phyloP scores from a whole-genome alignment of 257 asterid genomes.

The Solanum pinnatisectum region DNA sequence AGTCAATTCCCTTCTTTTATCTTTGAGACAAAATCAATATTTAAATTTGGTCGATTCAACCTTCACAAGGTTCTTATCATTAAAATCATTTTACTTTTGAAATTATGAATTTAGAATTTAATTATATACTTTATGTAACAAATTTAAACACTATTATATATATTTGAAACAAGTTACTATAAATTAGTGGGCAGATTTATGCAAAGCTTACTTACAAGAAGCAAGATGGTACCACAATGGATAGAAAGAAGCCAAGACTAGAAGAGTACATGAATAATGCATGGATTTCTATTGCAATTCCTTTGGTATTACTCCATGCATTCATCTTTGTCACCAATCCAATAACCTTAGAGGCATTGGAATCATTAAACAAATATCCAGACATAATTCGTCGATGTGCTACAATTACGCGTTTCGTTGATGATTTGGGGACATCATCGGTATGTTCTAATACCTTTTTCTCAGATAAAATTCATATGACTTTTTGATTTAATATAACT shows the following conservation, averaged over 20 bases:
- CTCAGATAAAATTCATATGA: too few relatives aligned
- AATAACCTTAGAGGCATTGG: slow-evolving; percentile 11
- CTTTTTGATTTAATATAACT: too few relatives aligned
- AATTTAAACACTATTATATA: too few relatives aligned
- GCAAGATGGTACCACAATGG: slow-evolving; percentile 27
- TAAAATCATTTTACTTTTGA: too few relatives aligned
- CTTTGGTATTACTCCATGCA: slow-evolving; percentile 3
- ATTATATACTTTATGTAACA: background rate
- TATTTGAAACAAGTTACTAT: background rate
- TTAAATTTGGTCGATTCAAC: background rate
- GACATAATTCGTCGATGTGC: slow-evolving; percentile 15
- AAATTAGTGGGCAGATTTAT: slow-evolving; percentile 13
- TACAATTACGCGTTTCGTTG: slow-evolving; percentile 18
- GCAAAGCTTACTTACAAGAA: slow-evolving; percentile 15
- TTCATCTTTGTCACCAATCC: slow-evolving; percentile 21
- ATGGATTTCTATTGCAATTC: too few relatives aligned
- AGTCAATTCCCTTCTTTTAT: too few relatives aligned
- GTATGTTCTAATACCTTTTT: too few relatives aligned
- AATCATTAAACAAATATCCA: slow-evolving; percentile 11
- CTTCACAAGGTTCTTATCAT: too few relatives aligned
- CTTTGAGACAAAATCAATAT: background rate
- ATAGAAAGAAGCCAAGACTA: slow-evolving; percentile 11
- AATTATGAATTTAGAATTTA: too few relatives aligned
- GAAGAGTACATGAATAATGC: slow-evolving; percentile 20
- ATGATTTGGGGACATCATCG: slow-evolving; percentile 13